A percentile compares a stretch with the other conserved stretches of the same genome.
Evolutionary conservation across 768 basidiomycete species (phyloP).

Genomic region (Rhodotorula diobovata): DNA sequence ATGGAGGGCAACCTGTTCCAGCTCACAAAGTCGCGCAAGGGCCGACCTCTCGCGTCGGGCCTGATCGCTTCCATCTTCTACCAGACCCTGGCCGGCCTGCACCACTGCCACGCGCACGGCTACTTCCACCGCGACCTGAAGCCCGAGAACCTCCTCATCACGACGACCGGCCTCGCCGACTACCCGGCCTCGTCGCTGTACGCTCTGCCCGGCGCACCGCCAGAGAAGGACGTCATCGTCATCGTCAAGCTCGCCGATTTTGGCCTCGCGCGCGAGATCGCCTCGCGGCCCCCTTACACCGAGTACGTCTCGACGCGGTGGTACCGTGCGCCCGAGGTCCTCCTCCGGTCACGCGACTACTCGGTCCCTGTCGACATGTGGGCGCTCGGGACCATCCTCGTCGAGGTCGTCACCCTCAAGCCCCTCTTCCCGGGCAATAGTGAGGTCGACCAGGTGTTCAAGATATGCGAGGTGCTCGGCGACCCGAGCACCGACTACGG

Average conservation of each 20-base stretch:
- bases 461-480: constrained; percentile 88
- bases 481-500: constrained; percentile 84
- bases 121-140: constrained; percentile 99
- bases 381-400: constrained; percentile 97
- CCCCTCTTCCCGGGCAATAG: constrained; percentile 91
- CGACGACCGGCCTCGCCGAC: constrained; percentile 89
- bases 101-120: constrained; percentile 85
- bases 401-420: constrained; percentile 88
- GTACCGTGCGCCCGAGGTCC: constrained; percentile 97
- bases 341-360: constrained; percentile 85
- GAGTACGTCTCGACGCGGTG: constrained; percentile 99
- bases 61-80: constrained; percentile 90
- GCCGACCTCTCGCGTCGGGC: constrained; percentile 90
- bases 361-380: constrained; percentile 98
- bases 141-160: constrained; percentile 96
- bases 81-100: constrained; percentile 81
- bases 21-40: constrained; percentile 93
- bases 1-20: constrained; percentile 99
- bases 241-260: constrained; percentile 99
- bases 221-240: constrained; percentile 89
- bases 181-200: constrained; percentile 75
- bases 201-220: constrained; percentile 57
- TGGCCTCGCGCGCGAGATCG: constrained; percentile 86
- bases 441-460: constrained; percentile 84
- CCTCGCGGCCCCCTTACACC: constrained; percentile 85